Percentiles rank a stretch among this genome's conserved stretches.
These are phyloP conservation scores for Diaporthe sp. DNA, from an alignment of 2,329 filamentous ascomycete genomes.

Conservation along the genomic window DNA sequence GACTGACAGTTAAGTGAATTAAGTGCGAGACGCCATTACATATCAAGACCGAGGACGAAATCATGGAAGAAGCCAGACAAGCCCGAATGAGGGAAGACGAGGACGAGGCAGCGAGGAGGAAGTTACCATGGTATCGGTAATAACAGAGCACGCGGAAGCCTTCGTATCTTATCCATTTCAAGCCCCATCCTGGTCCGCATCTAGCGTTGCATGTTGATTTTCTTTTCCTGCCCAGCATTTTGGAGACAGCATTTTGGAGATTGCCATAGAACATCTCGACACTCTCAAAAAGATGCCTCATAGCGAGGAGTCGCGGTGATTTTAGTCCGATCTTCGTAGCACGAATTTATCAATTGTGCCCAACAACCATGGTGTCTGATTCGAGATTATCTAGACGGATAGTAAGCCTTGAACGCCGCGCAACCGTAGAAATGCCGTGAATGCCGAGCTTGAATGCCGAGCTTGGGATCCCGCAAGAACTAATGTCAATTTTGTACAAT, in stretches of 20 bases:
- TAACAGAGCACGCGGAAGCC: neutral
- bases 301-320: slow-evolving; percentile 36
- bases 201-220: slow-evolving; percentile 30
- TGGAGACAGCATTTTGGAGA: slow-evolving; percentile 3
- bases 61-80: slow-evolving; percentile 59
- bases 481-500: slow-evolving; percentile 37
- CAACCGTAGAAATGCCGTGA: slow-evolving; percentile 41
- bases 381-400: slow-evolving; percentile 15
- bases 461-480: neutral
- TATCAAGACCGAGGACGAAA: slow-evolving; percentile 62
- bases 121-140: slow-evolving; percentile 56
- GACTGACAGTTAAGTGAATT: slow-evolving; percentile 25
- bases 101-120: slow-evolving; percentile 64
- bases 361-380: slow-evolving; percentile 11
- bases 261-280: slow-evolving; percentile 1
- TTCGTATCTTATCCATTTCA: neutral
- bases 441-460: slow-evolving; percentile 33
- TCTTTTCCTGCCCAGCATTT: slow-evolving; percentile 10
- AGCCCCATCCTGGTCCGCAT: slow-evolving; percentile 10
- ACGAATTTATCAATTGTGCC: slow-evolving; percentile 9
- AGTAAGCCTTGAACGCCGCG: slow-evolving; percentile 40
- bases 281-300: slow-evolving; percentile 6
- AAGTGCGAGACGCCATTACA: slow-evolving; percentile 42
- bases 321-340: slow-evolving; percentile 1
- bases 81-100: slow-evolving; percentile 57